phyloP scores from a whole-genome alignment of 2,329 filamentous ascomycete species.

The Furcasterigmium furcatum region DNA sequence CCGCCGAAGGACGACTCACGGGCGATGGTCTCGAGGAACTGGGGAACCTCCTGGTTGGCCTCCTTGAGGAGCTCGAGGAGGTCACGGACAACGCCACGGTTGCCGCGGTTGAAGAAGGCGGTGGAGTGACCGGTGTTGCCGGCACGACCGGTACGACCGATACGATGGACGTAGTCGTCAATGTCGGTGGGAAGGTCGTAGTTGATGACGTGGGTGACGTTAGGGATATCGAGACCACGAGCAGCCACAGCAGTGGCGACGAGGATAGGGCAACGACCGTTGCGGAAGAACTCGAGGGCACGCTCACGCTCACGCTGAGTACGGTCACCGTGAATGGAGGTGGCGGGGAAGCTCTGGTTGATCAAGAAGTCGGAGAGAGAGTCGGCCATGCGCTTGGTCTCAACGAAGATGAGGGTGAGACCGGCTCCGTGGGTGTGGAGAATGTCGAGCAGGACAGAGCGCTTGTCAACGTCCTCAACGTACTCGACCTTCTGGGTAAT shows the following conservation, averaged over 20 bases:
- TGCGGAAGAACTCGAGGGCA: conserved; percentile 96
- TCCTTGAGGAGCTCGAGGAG: conserved; percentile 98
- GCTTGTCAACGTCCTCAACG: conserved; percentile 95
- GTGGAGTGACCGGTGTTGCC: conserved; percentile 98
- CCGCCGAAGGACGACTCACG: conserved; percentile 87
- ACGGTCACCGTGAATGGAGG: conserved; percentile 97
- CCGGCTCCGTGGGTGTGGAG: conserved; percentile 89
- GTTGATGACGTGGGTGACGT: conserved; percentile 97
- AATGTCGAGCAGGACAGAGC: conserved; percentile 94
- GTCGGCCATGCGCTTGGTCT: conserved; percentile 99
- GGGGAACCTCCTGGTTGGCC: conserved; percentile 93
- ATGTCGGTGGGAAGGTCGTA: conserved; percentile 99
- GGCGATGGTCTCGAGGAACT: conserved; percentile 95
- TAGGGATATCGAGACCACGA: conserved; percentile 86
- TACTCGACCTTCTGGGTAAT: conserved; percentile 99
- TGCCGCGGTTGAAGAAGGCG: conserved; percentile 99
- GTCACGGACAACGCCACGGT: conserved; percentile 95
- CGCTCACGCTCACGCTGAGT: conserved; percentile 99
- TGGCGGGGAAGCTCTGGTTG: conserved; percentile 97
- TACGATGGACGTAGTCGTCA: conserved; percentile 98
- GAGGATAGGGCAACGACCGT: conserved; percentile 89
- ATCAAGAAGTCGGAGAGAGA: conserved; percentile 96
- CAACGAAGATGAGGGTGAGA: conserved; percentile 95
- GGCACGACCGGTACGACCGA: conserved; percentile 99
- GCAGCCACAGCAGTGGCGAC: conserved; percentile 97